Evolutionary conservation across 2,329 filamentous ascomycete genomes (phyloP).

Genomic region (Fusarium abutilonis): DNA sequence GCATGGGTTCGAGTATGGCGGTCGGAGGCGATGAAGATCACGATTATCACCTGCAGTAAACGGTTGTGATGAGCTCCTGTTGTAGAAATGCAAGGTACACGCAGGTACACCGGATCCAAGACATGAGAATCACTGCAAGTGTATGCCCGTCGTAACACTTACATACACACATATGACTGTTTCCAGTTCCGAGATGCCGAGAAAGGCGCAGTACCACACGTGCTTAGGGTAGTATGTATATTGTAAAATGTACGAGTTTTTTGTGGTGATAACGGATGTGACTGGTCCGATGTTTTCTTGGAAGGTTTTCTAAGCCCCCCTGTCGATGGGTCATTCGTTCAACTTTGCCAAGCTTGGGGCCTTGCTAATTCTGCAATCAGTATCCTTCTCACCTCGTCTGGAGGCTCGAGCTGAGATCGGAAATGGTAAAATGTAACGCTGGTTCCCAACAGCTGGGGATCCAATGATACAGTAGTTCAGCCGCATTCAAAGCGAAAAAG

Average conservation of each 20-base stretch:
- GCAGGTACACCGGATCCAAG: conserved; percentile 21
- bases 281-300: conserved; percentile 22
- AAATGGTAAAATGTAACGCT: conserved; percentile 18
- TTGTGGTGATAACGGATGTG: conserved; percentile 19
- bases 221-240: conserved; percentile 27
- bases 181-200: conserved; percentile 5
- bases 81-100: conserved; percentile 16
- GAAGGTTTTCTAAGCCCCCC: conserved; percentile 21
- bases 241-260: neutral
- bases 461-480: conserved; percentile 6
- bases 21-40: conserved; percentile 29
- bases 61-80: conserved; percentile 13
- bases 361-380: conserved; percentile 22
- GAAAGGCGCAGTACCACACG: conserved; percentile 21
- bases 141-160: conserved; percentile 4
- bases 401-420: conserved; percentile 6
- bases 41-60: conserved; percentile 14
- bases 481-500: conserved; percentile 1
- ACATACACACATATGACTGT: conserved; percentile 3
- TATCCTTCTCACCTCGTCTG: conserved; percentile 1
- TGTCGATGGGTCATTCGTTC: conserved; percentile 17
- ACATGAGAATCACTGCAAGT: neutral
- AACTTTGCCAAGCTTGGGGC: conserved; percentile 8
- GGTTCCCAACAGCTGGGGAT: conserved; percentile 9
- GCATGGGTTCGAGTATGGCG: conserved; percentile 3